phyloP scores from a whole-genome alignment of 208 protist species.

The Wallacemonas rigidus region DNA sequence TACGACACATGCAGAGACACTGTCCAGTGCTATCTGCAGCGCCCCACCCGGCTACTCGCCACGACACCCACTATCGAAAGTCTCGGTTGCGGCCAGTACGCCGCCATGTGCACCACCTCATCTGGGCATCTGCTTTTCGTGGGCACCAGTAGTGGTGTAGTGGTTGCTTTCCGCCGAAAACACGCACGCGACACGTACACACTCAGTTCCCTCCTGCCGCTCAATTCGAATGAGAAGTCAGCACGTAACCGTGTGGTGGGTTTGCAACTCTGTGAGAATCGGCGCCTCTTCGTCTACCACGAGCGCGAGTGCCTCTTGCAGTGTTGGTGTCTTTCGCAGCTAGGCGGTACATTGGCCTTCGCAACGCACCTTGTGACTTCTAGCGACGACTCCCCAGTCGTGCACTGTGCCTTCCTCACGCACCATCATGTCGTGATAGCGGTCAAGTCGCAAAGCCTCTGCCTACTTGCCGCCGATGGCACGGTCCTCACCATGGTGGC shows the following conservation, averaged over 20 bases:
- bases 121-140: conserved; percentile 57
- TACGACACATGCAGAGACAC: conserved; percentile 38
- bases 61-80: conserved; percentile 34
- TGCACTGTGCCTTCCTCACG: conserved; percentile 29
- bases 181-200: conserved; percentile 27
- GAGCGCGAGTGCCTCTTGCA: conserved; percentile 28
- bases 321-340: conserved; percentile 54
- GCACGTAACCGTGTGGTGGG: conserved; percentile 21
- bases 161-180: conserved; percentile 55
- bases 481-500: conserved; percentile 34
- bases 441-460: conserved; percentile 35
- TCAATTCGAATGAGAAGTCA: conserved; percentile 12
- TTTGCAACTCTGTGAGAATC: conserved; percentile 45
- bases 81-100: conserved; percentile 47
- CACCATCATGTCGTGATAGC: conserved; percentile 40
- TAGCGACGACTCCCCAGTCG: conserved; percentile 29
- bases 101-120: conserved; percentile 41
- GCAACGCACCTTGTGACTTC: conserved; percentile 16
- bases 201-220: conserved; percentile 34
- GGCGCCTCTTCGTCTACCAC: conserved; percentile 42
- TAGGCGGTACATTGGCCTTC: conserved; percentile 44
- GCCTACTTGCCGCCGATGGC: conserved; percentile 41
- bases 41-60: conserved; percentile 28
- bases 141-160: conserved; percentile 44
- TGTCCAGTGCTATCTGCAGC: conserved; percentile 31